These are phyloP conservation scores for Curvularia sp. DNA, from an alignment of 2,329 filamentous ascomycete genomes.

Conservation along the genomic window DNA sequence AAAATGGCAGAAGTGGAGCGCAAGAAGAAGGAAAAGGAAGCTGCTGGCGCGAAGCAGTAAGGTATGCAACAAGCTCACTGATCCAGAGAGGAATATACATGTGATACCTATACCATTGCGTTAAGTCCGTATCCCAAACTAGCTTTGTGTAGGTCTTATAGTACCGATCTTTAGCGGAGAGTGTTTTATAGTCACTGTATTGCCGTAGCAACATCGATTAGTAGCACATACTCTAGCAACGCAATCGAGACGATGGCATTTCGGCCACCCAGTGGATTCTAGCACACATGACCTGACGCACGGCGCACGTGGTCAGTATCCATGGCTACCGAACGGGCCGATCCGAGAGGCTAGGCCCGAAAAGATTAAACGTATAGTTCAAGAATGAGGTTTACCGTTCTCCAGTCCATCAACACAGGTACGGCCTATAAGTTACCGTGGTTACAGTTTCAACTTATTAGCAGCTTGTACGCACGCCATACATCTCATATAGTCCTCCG, in stretches of 20 bases:
- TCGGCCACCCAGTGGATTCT: neutral
- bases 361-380: neutral
- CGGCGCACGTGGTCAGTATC: neutral
- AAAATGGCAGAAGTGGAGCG: conserved; percentile 44
- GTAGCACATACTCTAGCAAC: neutral
- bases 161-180: neutral
- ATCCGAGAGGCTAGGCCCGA: neutral
- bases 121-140: neutral
- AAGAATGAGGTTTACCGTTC: neutral
- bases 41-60: conserved; percentile 37
- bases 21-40: conserved; percentile 48
- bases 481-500: neutral
- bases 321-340: neutral
- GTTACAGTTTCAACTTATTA: neutral
- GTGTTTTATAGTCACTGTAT: neutral
- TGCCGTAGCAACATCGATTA: neutral
- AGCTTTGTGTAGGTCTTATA: neutral
- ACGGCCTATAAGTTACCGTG: neutral
- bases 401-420: neutral
- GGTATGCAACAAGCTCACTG: neutral
- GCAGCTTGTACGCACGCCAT: neutral
- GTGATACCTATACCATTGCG: conserved; percentile 12
- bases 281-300: neutral
- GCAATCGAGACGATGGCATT: neutral
- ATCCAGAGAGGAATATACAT: neutral